Conservation (phyloP, 1,284 basidiomycete genomes). For the Cutaneotrichosporon arboriforme region DNA sequence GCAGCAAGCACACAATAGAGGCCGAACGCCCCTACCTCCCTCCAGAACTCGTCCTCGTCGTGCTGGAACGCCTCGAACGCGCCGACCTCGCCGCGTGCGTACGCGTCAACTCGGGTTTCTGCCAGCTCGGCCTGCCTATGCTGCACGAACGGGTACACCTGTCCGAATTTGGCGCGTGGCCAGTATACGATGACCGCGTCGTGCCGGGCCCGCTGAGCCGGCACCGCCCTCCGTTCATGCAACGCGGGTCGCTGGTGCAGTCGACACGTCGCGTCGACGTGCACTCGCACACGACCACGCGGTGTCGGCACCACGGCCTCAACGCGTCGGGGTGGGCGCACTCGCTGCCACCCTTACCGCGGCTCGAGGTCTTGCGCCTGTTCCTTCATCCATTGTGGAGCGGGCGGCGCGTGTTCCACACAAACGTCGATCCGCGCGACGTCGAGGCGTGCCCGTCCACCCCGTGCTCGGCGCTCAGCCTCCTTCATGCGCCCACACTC, state of each 20-base stretch:
- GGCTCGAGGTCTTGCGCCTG: slow-evolving; percentile 5
- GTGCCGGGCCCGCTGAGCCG: neutral
- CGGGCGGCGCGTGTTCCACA: slow-evolving; percentile 10
- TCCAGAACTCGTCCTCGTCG: slow-evolving; percentile 2
- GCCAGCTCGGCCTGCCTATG: slow-evolving; percentile 5
- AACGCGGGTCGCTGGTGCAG: neutral
- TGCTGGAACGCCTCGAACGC: neutral
- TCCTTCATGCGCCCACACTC: slow-evolving; percentile 4
- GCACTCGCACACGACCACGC: slow-evolving; percentile 4
- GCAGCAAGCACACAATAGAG: too few relatives aligned
- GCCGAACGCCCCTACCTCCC: slow-evolving; percentile 1
- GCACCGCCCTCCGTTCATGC: neutral
- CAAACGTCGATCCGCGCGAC: slow-evolving; percentile 7
- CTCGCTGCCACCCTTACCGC: slow-evolving; percentile 3
- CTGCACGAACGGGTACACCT: slow-evolving; percentile 5
- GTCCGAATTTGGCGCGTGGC: slow-evolving; percentile 8
- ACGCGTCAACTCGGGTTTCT: slow-evolving; percentile 6
- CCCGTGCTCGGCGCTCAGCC: slow-evolving; percentile 2
- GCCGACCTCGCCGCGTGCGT: slow-evolving; percentile 3
- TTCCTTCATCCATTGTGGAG: slow-evolving; percentile 1
- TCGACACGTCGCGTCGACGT: slow-evolving; percentile 3
- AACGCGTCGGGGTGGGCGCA: slow-evolving; percentile 1
- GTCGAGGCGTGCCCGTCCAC: neutral
- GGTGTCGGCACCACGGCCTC: neutral
- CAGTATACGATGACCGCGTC: slow-evolving; percentile 2